Conservation (phyloP, 805 yeast genomes). For the Jamesozyma lodderae region DNA sequence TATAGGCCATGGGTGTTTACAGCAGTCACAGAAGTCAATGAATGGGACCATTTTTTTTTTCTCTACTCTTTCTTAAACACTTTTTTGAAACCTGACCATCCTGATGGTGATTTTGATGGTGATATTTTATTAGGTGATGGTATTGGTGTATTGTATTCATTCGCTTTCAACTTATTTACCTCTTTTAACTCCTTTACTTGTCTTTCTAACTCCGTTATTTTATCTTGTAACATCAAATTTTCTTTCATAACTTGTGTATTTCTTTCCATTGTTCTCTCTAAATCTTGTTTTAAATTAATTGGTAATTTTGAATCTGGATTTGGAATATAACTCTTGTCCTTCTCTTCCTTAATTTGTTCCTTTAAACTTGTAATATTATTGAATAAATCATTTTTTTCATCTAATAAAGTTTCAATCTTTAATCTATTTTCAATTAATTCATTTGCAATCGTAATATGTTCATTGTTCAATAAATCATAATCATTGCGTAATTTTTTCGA, state of each 20-base stretch:
- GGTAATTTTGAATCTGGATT: slow-evolving; percentile 33
- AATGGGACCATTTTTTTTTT: neutral
- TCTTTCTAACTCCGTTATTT: slow-evolving; percentile 36
- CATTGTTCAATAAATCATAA: slow-evolving; percentile 60
- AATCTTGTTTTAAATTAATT: slow-evolving; percentile 39
- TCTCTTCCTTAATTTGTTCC: slow-evolving; percentile 30
- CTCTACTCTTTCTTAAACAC: slow-evolving; percentile 13
- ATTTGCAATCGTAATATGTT: slow-evolving; percentile 81
- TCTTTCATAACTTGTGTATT: slow-evolving; percentile 59
- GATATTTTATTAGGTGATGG: neutral
- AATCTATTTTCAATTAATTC: slow-evolving; percentile 76
- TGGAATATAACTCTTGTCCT: slow-evolving; percentile 21
- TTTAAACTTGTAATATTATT: slow-evolving; percentile 41
- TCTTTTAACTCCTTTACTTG: slow-evolving; percentile 33
- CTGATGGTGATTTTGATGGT: slow-evolving; percentile 6
- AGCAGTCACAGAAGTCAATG: too few relatives aligned
- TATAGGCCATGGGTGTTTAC: too few relatives aligned
- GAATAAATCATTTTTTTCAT: slow-evolving; percentile 59
- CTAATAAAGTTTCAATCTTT: slow-evolving; percentile 60
- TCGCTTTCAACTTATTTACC: slow-evolving; percentile 12
- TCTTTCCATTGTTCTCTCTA: slow-evolving; percentile 50
- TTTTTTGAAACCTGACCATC: slow-evolving; percentile 23
- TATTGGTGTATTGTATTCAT: neutral
- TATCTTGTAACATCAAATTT: slow-evolving; percentile 49
- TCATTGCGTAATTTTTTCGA: slow-evolving; percentile 64